Base-by-base conservation (phyloP, 1,284 basidiomycete species). In the Ustilago esculenta region DNA sequence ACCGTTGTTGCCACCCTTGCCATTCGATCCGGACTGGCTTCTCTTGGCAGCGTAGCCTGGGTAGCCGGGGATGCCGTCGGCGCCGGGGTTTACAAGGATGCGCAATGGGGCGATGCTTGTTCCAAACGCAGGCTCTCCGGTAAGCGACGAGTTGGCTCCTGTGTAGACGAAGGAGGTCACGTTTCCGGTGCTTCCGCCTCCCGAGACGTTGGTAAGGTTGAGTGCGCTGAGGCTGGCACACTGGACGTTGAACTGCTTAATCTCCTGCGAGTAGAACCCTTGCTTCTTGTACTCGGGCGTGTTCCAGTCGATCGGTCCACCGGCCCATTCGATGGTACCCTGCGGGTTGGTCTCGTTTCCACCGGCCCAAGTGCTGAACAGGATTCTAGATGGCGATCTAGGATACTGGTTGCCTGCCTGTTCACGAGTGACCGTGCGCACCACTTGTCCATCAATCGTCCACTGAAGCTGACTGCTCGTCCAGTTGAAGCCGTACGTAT, bases 161-260 rank as follows among this genome's bases (percentile, higher is more conserved):
- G 77, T 78, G 54, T 81, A 81, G 20, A 72, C 65, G 46, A 60
- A 81, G n/a, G 73, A 71, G 8, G 75, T 77, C 20, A 58, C 36
- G 21, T 45, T 44, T 11, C 67, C 68, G 36, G 20, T 53, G 29
- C 54, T 44, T 24, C 32, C 34, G 20, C 20, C 20, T 17, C 53
- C 52, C 0, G 47, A 23, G 0, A 52, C n/a, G 25, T 30, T 52
- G 3, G 50, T 56, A 24, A 71, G 39, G 21, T 72, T 67, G 24
- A 67, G 32, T 15, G 30, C 20, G 30, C 24, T 14, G 6, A 58
- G 53, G 23, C 63, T 55, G 21, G 55, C 64, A 44, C 79, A 81
- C 11, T 47, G 43, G 14, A 79, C 55, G 20, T 35, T 44, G 52
- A 79, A 60, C 18, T 63, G 58, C 42, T 61, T 59, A 33, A 80